Base-by-base conservation (phyloP, 139 green algal species). In the Micractinium sp. region DNA sequence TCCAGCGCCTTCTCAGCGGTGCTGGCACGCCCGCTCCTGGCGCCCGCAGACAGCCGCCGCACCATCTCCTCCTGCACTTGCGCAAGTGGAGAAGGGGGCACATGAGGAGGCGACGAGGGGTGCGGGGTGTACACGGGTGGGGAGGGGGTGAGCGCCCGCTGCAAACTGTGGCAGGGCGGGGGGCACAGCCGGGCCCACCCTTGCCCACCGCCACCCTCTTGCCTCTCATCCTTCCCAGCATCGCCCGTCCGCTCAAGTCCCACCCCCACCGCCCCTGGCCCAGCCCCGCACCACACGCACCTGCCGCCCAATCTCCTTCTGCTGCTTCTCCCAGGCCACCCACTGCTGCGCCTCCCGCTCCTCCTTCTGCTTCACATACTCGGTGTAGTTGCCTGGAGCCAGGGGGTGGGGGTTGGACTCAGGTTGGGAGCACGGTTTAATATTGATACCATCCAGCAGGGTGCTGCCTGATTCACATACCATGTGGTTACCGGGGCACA, bases 1-100 rank as follows among this genome's bases (percentile, higher is more conserved):
- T 98, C 98, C 71, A 99, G 89, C 81, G 93, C 87, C 93, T 99
- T 99, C 90, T 99, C 93, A 23, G 98, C 98, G n/a, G 95, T 92
- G 14, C 91, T 89, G 23, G 97, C 96, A 35, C 96, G 93, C 29
- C 96, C 96, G 23, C 87, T 84, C 73, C 96, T 93, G 20, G 92
- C 95, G 29, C 96, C 96, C 12, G 91, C 96, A 0, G 89, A 85
- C 53, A 99, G 92, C 60, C 96, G 88, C 25, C 85, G 36, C 36
- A 97, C 92, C 81, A 98, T 94, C 38, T 98, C 96, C 67, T 92
- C 82, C 90, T 95, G 93, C 81, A 76, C 2, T 60, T 5, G 20
- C 5, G n/a, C 39, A 33, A 19, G 25, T 7, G 53, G 80, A 85
- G 16, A 14, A n/a, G 80, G 15, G 25, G 33, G n/a, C 9, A 19